Base-by-base conservation (phyloP, 1,284 basidiomycete genomes). In the Caloboletus firmus region DNA sequence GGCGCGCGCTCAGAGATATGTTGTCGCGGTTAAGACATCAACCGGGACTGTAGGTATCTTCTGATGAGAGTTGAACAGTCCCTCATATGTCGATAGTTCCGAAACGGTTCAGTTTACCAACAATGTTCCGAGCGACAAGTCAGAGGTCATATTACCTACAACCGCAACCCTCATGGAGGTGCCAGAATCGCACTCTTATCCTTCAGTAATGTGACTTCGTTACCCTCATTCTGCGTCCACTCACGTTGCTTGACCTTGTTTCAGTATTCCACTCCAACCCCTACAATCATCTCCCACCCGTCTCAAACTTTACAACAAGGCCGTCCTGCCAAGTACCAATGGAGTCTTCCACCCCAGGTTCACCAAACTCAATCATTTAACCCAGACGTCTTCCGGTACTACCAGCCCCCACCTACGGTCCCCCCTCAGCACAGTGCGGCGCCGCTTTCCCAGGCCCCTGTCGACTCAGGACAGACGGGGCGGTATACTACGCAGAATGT, bases 151-250 rank as follows among this genome's bases (percentile, higher is more conserved):
- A 48, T 49, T 68, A 6, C 66, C 66, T 17, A 71, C 60, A 53
- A 71, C 66, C 20, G 69, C 66, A 48, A 71, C 64, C 28, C 50
- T 68, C 15, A 66, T 71, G 17, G 66, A 68, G 42, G 62, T 68
- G 9, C 59, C 60, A 4, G 68, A 70, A 22, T 43, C 57, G 43
- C 49, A 49, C 45, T 22, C 59, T 43, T 13, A 57, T 49, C 39
- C 53, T 45, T 48, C 51, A 20, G 65, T 71, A 57, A 57, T 51
- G 28, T 51, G n/a, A 24, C 24, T 45, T 43, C 40, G 15, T 54
- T 52, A 12, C 7, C 36, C 9, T 46, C 18, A 32, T 18, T 45
- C 15, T 46, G 49, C 26, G 8, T 46, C 5, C 36, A 40, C 52
- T 66, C 35, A 59, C 18, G 17, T 52, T 15, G 10, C 15, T 52